A percentile compares a stretch with the other conserved stretches of the same genome.
Evolutionary conservation across 139 green algal species (phyloP).

Genomic region (Chlorella ohadii): DNA sequence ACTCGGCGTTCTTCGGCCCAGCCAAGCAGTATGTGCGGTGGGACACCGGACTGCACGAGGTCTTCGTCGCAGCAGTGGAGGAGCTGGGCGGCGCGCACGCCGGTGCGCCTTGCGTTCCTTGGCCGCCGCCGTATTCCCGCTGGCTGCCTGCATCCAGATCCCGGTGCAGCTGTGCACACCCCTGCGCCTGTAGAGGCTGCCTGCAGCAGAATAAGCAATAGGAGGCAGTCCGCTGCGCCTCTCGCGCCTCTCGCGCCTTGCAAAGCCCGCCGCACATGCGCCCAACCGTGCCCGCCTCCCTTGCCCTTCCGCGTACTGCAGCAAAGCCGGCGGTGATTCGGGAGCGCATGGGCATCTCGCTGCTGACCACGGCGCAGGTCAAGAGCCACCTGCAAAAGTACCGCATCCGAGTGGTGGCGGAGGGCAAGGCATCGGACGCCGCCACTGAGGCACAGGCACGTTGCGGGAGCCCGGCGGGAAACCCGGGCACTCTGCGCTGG

Average conservation of each 20-base stretch:
- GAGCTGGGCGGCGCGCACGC: conserved; percentile 26
- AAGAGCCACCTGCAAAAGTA: conserved; percentile 34
- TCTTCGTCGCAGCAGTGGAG: conserved; percentile 13
- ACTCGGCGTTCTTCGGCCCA: conserved; percentile 23
- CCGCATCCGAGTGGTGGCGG: conserved; percentile 25
- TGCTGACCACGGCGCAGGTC: conserved; percentile 31
- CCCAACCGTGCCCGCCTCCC: not conserved
- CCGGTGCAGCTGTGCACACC: too few species aligned
- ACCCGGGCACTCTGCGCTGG: too few species aligned
- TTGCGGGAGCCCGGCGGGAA: too few species aligned
- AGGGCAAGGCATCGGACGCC: not conserved
- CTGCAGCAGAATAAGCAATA: too few species aligned
- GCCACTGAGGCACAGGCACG: conserved; percentile 27
- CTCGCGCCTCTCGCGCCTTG: too few species aligned
- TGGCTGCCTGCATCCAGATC: too few species aligned
- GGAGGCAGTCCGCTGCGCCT: too few species aligned
- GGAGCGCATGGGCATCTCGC: conserved; percentile 28
- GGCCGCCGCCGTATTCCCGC: too few species aligned
- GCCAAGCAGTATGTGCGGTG: conserved; percentile 22
- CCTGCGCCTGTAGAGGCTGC: too few species aligned
- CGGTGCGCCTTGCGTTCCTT: not conserved
- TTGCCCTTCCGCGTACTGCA: not conserved
- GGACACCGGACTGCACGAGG: conserved; percentile 31
- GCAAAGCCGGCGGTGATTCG: conserved; percentile 24
- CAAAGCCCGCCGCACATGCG: too few species aligned